Evolutionary conservation across 202 grass and related monocot species (phyloP), one percentile per base, ranked within the genome.

Genomic region (Brachypodium distachyon): DNA sequence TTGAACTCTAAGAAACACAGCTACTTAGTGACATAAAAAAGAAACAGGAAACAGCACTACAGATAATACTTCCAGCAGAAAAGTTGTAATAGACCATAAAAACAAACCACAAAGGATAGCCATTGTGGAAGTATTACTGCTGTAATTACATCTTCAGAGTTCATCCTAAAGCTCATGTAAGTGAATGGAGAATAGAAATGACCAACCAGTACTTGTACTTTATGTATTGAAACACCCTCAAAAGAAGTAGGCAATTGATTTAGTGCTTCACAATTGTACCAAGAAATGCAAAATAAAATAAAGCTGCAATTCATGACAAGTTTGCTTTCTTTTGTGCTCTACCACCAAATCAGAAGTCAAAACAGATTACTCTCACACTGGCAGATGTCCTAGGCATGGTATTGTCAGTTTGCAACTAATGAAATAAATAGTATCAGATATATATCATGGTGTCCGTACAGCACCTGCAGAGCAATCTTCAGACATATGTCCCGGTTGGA

Each of bases 391-490:
- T 22, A 61, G 3, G 19, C 33, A 44, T 54, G 76, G 38, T 33
- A 33, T 42, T 53, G 12, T 44, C 62, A 78, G 49, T 49, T 79
- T 39, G 56, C 67, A 12, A 65, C 38, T 25, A 60, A 46, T 16
- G 12, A 50, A 4, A 40, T 31, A 85, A 55, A 80, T 74, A 21
- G 34, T 41, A 51, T 14, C n/a, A n/a, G n/a, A n/a, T n/a, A 74
- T 44, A 83, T 84, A 39, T 58, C 4, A 64, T 65, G 68, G 55
- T 46, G 40, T 81, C 46, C 46, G 5, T 72, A 55, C 40, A 68
- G 53, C 61, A 97, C 94, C 88, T 97, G 88, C 80, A 97, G 88
- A 87, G 94, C 94, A 88, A 97, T 90, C 67, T 87, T 84, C 71
- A 97, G 91, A 77, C 91, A 97, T 65, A 79, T 87, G 47, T 87